Evolutionary conservation across 305 asterid genomes (phyloP).

Genomic region (Caryopteris hybrid): DNA sequence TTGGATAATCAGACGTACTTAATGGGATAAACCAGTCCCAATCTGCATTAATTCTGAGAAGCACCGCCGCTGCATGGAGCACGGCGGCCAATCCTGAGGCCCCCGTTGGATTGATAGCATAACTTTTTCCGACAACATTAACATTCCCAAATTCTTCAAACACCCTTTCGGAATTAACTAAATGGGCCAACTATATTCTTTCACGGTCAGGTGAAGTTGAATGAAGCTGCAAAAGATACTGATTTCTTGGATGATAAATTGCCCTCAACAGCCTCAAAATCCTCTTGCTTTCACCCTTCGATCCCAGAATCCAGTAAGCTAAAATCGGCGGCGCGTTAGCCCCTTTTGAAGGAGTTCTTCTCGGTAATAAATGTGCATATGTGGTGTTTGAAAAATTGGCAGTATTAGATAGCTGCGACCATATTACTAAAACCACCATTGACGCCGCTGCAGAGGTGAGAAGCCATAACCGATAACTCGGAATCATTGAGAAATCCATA

Average conservation of each 20-base stretch:
- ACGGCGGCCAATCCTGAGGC: constrained; percentile 50
- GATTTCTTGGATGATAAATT: constrained; percentile 53
- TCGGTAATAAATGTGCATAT: neutral
- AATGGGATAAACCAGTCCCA: constrained; percentile 57
- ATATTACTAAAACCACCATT: constrained; percentile 14
- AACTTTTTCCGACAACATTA: constrained; percentile 35
- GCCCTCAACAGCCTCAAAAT: constrained; percentile 45
- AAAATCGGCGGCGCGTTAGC: constrained; percentile 35
- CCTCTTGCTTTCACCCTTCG: constrained; percentile 32
- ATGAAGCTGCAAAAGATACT: constrained; percentile 50
- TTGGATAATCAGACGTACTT: constrained; percentile 46
- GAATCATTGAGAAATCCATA: neutral
- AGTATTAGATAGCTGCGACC: constrained; percentile 4
- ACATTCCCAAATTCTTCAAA: constrained; percentile 49
- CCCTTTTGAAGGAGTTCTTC: constrained; percentile 30
- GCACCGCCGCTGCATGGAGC: constrained; percentile 51
- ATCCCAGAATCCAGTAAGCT: constrained; percentile 50
- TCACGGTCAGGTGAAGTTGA: constrained; percentile 23
- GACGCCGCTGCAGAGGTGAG: constrained; percentile 17
- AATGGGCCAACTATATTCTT: constrained; percentile 20
- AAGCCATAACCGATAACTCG: constrained; percentile 20
- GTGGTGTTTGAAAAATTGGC: neutral
- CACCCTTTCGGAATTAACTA: constrained; percentile 20
- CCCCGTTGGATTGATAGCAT: constrained; percentile 32
- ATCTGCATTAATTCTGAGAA: constrained; percentile 27